Percentiles rank a stretch among this genome's conserved stretches.
phyloP scores from a whole-genome alignment of 371 early-diverging fungal genomes.

The Gilbertella persicaria region DNA sequence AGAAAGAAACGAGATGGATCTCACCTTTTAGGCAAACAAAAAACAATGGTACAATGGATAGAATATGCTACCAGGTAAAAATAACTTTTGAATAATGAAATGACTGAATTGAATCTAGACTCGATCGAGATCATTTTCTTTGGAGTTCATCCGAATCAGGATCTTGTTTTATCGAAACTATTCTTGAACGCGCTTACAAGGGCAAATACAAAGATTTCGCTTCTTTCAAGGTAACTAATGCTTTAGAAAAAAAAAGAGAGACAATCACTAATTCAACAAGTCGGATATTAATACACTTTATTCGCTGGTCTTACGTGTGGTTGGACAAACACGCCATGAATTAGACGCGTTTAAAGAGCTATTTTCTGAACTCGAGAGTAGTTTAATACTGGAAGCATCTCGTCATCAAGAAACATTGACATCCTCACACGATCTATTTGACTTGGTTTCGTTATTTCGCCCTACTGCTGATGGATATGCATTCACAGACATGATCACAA shows the following conservation, averaged over 20 bases:
- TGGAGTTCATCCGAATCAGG: background rate
- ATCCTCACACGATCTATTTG: conserved; percentile 12
- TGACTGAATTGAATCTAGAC: background rate
- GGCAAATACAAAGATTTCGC: conserved; percentile 20
- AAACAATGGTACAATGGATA: background rate
- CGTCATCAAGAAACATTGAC: conserved; percentile 23
- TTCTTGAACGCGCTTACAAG: conserved; percentile 23
- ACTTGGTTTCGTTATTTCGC: conserved; percentile 36
- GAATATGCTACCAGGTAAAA: background rate
- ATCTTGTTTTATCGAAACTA: conserved; percentile 1
- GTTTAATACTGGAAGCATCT: conserved; percentile 18
- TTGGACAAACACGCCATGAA: conserved; percentile 8
- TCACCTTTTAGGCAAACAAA: background rate
- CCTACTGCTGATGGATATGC: conserved; percentile 47
- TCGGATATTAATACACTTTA: background rate
- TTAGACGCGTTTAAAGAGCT: conserved; percentile 16
- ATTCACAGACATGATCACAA: conserved; percentile 33
- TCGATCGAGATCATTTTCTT: background rate
- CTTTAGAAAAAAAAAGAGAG: too few relatives aligned
- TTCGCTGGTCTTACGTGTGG: background rate
- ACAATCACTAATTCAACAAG: background rate
- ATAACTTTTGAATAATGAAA: background rate
- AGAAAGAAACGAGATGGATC: background rate
- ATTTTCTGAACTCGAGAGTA: conserved; percentile 7
- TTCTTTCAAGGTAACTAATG: conserved; percentile 24